phyloP scores from a whole-genome alignment of 352 stramenopile species.

The Pythium rishiriense region DNA sequence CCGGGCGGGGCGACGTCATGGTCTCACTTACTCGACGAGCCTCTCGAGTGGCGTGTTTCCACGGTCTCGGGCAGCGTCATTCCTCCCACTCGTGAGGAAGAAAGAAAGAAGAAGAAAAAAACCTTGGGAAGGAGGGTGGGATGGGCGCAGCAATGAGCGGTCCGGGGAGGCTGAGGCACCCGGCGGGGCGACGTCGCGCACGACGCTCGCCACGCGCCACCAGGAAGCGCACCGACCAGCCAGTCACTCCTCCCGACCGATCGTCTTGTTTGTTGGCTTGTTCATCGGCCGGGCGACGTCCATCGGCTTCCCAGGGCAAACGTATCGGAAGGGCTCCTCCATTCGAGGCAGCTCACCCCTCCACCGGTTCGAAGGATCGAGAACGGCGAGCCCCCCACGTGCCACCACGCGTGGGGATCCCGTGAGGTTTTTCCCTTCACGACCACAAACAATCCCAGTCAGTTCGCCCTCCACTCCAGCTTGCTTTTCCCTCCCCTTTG shows the following conservation, averaged over 20 bases:
- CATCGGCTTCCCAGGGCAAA: too few relatives aligned
- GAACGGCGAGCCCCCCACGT: background rate
- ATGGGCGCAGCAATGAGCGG: too few relatives aligned
- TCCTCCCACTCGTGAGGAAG: background rate
- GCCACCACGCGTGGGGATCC: too few relatives aligned
- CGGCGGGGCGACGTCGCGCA: background rate
- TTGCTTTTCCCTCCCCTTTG: background rate
- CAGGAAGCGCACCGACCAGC: background rate
- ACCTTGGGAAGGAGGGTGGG: too few relatives aligned
- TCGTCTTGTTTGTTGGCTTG: too few relatives aligned
- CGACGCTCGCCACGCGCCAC: background rate
- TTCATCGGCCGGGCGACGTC: background rate
- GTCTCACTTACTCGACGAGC: background rate
- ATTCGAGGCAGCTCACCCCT: background rate
- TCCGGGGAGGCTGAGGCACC: conserved; percentile 5
- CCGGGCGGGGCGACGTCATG: background rate
- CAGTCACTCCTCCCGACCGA: background rate
- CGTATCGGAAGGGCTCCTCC: background rate
- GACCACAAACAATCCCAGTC: too few relatives aligned
- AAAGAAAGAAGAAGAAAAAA: too few relatives aligned
- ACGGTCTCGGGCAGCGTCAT: background rate
- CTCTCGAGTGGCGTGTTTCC: background rate
- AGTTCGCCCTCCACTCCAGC: background rate
- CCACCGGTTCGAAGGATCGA: background rate
- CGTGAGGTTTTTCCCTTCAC: background rate